A percentile compares a stretch with the other conserved stretches of the same genome.
Evolutionary conservation across 768 basidiomycete genomes (phyloP).

Genomic region (Suillus sp.): DNA sequence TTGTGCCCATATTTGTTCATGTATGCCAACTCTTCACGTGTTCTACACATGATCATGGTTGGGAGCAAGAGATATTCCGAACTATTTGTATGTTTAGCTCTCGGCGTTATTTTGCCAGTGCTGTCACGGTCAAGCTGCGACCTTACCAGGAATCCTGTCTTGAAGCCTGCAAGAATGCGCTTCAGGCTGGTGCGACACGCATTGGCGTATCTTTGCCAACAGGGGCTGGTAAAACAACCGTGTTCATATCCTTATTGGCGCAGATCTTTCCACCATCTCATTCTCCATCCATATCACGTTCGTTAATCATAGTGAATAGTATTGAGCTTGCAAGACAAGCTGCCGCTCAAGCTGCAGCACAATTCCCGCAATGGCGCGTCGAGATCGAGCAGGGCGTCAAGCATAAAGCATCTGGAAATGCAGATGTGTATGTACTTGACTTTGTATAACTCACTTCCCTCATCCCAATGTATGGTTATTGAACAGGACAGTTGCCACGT

Average conservation of each 20-base stretch:
- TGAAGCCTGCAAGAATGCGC: conserved; percentile 71
- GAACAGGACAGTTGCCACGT: conserved; percentile 81
- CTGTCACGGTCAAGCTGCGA: conserved; percentile 45
- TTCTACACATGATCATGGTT: neutral
- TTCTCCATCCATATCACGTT: conserved; percentile 50
- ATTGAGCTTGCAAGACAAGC: conserved; percentile 90
- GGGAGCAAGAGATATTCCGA: neutral
- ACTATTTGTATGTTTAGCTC: neutral
- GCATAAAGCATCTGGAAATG: conserved; percentile 72
- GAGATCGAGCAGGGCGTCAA: conserved; percentile 90
- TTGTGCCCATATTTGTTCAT: neutral
- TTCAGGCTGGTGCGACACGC: conserved; percentile 65
- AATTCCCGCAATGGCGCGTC: conserved; percentile 75
- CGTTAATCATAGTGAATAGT: conserved; percentile 86
- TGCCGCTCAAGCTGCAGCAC: conserved; percentile 62
- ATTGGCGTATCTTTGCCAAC: conserved; percentile 87
- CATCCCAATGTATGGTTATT: conserved; percentile 4
- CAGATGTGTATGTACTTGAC: conserved; percentile 67
- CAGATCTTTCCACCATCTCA: conserved; percentile 51
- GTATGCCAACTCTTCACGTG: neutral
- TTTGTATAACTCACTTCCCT: neutral
- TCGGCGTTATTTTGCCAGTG: conserved; percentile 15
- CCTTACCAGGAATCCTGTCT: conserved; percentile 89
- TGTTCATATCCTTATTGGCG: conserved; percentile 83
- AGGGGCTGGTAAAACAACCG: conserved; percentile 87